Conservation (phyloP, 1,284 basidiomycete species). For the Cryptococcus deneoformans region DNA sequence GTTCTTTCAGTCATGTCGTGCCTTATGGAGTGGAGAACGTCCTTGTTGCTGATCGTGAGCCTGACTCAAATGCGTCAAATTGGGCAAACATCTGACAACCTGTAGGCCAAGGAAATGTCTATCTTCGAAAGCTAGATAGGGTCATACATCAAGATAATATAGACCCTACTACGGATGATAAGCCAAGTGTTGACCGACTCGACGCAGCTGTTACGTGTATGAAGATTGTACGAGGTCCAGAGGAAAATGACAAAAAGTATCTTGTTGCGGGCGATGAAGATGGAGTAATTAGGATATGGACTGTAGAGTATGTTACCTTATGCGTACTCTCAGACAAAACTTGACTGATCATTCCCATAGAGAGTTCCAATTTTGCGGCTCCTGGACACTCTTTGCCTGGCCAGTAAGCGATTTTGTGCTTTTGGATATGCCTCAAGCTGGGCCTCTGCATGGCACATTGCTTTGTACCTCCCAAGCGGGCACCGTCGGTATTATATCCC, state of each 20-base stretch:
- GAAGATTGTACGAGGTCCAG: slow-evolving; percentile 10
- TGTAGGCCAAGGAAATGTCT: slow-evolving; percentile 20
- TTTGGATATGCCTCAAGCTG: slow-evolving; percentile 43
- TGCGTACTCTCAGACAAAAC: neutral
- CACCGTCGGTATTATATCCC: slow-evolving; percentile 70
- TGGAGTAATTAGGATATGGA: slow-evolving; percentile 42
- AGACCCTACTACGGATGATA: neutral
- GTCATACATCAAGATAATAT: slow-evolving; percentile 5
- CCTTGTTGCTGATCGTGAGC: slow-evolving; percentile 20
- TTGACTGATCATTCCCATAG: slow-evolving; percentile 13
- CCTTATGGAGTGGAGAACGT: slow-evolving; percentile 10
- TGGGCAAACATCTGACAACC: no score
- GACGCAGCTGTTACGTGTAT: slow-evolving; percentile 33
- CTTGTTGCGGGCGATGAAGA: slow-evolving; percentile 46
- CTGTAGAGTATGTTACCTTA: slow-evolving; percentile 22
- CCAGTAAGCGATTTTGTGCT: slow-evolving; percentile 35
- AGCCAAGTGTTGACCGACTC: slow-evolving; percentile 28
- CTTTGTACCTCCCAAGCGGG: slow-evolving; percentile 76
- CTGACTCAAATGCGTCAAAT: neutral
- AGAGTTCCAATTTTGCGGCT: slow-evolving; percentile 25
- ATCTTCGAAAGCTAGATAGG: slow-evolving; percentile 11
- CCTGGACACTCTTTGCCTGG: slow-evolving; percentile 52
- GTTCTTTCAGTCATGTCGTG: slow-evolving; percentile 1
- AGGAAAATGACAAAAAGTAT: slow-evolving; percentile 9
- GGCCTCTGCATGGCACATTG: slow-evolving; percentile 65